A percentile compares a stretch with the other conserved stretches of the same genome.
Conservation (phyloP, 2,329 filamentous ascomycete species). For the Botrytis sinoallii region DNA sequence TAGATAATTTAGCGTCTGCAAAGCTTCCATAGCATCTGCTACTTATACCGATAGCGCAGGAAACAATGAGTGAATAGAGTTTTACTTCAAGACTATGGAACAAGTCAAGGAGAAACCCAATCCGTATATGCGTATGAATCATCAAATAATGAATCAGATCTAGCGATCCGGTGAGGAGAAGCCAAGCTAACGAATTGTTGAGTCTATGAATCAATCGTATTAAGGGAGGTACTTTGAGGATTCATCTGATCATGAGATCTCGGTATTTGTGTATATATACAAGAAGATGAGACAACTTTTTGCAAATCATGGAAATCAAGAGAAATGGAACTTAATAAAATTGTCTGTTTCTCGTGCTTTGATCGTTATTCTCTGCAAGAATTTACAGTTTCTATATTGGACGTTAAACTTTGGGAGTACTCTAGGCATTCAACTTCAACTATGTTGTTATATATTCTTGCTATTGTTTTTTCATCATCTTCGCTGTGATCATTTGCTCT, state of each 20-base stretch:
- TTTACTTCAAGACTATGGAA: rapidly evolving
- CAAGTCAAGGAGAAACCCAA: background rate
- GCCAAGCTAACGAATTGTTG: background rate
- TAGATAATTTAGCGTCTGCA: rapidly evolving
- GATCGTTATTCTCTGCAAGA: background rate
- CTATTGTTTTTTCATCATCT: background rate
- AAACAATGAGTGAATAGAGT: background rate
- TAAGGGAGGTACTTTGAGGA: too few relatives aligned
- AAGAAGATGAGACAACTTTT: background rate
- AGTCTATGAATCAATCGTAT: too few relatives aligned
- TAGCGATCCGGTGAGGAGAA: background rate
- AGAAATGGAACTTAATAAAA: background rate
- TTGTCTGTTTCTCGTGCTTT: background rate
- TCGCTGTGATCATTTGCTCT: background rate
- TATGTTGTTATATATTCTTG: background rate
- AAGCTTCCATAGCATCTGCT: background rate
- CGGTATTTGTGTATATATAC: background rate
- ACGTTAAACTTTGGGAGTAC: background rate
- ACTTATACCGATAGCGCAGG: background rate
- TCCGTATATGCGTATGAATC: background rate
- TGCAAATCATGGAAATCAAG: too few relatives aligned
- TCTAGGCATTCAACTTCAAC: background rate
- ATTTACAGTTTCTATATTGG: background rate
- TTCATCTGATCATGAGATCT: background rate
- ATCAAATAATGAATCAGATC: background rate